A percentile compares a stretch with the other conserved stretches of the same genome.
These are phyloP conservation scores for Aspergillus diversus DNA, from an alignment of 495 filamentous ascomycete species.

Conservation along the genomic window DNA sequence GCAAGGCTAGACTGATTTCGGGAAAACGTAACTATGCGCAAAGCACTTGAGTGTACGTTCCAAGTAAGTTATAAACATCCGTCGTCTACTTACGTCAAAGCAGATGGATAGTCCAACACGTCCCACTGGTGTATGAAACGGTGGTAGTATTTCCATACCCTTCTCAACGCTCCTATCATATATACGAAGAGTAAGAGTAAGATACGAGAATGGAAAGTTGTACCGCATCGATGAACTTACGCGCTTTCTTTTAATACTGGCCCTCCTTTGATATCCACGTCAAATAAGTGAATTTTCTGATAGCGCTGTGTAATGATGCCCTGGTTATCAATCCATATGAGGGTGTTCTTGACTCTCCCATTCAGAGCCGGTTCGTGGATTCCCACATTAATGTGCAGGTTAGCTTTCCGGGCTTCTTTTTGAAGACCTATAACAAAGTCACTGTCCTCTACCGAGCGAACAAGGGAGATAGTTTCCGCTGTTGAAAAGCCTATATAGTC, in stretches of 20 bases:
- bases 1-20: constrained; percentile 70
- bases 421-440: constrained; percentile 76
- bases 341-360: constrained; percentile 61
- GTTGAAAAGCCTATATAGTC: constrained; percentile 80
- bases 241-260: constrained; percentile 66
- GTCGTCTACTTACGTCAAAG: constrained; percentile 69
- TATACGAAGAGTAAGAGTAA: background rate
- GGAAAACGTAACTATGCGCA: constrained; percentile 71
- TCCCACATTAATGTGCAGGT: constrained; percentile 81
- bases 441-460: constrained; percentile 55
- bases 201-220: background rate
- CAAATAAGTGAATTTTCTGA: constrained; percentile 81
- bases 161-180: constrained; percentile 58
- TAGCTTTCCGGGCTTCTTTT: constrained; percentile 59
- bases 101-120: constrained; percentile 80
- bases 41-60: background rate
- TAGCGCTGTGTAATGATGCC: constrained; percentile 66
- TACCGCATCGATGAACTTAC: constrained; percentile 29
- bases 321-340: constrained; percentile 70
- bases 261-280: constrained; percentile 67
- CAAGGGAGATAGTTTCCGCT: constrained; percentile 68
- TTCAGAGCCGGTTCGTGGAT: constrained; percentile 76
- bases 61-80: background rate
- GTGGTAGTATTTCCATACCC: constrained; percentile 61
- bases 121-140: constrained; percentile 74